Conservation (phyloP, 176 grass and related monocot species). For the Phoenix roebelenii region DNA sequence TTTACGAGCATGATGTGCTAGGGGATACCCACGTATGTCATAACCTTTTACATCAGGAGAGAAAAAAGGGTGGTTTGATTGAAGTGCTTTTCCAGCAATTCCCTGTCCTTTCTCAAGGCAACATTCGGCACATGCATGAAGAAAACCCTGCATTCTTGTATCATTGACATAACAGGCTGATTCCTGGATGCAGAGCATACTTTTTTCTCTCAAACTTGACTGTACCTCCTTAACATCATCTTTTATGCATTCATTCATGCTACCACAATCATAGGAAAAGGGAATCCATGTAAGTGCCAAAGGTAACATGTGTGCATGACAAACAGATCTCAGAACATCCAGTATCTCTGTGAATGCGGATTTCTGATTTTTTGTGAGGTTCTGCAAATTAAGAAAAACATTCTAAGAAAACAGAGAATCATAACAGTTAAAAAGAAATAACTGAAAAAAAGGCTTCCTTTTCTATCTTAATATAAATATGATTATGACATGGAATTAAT, state of each 20-base stretch:
- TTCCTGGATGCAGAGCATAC: constrained; percentile 7
- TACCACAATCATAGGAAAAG: not conserved
- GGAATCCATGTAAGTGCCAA: constrained; percentile 30
- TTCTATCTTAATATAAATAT: not conserved
- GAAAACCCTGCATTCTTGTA: constrained; percentile 34
- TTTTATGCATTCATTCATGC: not conserved
- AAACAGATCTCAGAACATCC: constrained; percentile 19
- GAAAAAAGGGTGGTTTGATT: constrained; percentile 50
- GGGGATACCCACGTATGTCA: constrained; percentile 35
- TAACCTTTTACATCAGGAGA: constrained; percentile 40
- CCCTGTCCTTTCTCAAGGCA: constrained; percentile 41
- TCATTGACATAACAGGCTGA: constrained; percentile 46
- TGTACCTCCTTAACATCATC: not conserved
- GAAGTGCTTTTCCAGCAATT: constrained; percentile 50
- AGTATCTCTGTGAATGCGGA: constrained; percentile 19
- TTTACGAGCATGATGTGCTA: constrained; percentile 54
- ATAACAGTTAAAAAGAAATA: too few relatives aligned
- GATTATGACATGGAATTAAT: constrained; percentile 5
- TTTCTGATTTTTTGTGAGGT: constrained; percentile 17
- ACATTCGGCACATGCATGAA: constrained; percentile 33
- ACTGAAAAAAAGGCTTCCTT: not conserved
- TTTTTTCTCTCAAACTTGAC: not conserved
- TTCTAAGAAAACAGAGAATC: too few relatives aligned
- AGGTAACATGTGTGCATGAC: constrained; percentile 26
- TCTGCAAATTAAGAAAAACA: constrained; percentile 9